Conservation (phyloP, 768 basidiomycete species). For the Hericium erinaceus region DNA sequence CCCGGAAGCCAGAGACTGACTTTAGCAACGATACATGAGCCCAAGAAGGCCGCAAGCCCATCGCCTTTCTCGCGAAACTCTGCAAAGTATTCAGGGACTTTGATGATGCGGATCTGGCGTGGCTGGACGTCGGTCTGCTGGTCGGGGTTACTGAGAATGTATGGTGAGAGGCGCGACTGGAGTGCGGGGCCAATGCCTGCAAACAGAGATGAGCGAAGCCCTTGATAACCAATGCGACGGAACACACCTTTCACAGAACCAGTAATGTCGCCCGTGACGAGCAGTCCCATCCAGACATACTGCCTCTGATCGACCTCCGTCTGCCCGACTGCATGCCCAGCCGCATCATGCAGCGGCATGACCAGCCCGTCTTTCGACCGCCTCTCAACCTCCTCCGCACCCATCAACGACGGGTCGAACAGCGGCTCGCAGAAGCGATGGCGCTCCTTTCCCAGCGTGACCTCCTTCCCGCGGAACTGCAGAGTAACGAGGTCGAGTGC, state of each 20-base stretch:
- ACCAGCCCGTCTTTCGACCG: constrained; percentile 17
- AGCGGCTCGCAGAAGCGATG: constrained; percentile 89
- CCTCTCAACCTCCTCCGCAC: constrained; percentile 3
- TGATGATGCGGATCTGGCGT: constrained; percentile 49
- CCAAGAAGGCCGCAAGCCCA: constrained; percentile 72
- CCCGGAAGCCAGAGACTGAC: constrained; percentile 25
- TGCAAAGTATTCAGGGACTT: constrained; percentile 82
- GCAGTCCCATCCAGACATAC: constrained; percentile 68
- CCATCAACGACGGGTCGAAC: constrained; percentile 60
- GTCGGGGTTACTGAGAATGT: constrained; percentile 50
- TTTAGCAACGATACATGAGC: constrained; percentile 79
- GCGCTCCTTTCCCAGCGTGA: constrained; percentile 79
- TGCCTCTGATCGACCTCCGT: constrained; percentile 58
- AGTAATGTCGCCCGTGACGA: constrained; percentile 75
- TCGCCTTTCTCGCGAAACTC: constrained; percentile 85
- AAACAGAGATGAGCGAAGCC: not conserved
- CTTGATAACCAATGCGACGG: not conserved
- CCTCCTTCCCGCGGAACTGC: constrained; percentile 57
- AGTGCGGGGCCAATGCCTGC: constrained; percentile 40
- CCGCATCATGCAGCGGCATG: constrained; percentile 55
- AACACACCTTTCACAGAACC: constrained; percentile 58
- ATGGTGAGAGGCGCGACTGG: constrained; percentile 61
- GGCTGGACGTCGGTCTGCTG: constrained; percentile 64
- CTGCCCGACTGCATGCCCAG: constrained; percentile 51
- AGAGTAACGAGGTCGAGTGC: constrained; percentile 75